phyloP scores from a whole-genome alignment of 2,329 filamentous ascomycete species.

The Scedosporium apiospermum region DNA sequence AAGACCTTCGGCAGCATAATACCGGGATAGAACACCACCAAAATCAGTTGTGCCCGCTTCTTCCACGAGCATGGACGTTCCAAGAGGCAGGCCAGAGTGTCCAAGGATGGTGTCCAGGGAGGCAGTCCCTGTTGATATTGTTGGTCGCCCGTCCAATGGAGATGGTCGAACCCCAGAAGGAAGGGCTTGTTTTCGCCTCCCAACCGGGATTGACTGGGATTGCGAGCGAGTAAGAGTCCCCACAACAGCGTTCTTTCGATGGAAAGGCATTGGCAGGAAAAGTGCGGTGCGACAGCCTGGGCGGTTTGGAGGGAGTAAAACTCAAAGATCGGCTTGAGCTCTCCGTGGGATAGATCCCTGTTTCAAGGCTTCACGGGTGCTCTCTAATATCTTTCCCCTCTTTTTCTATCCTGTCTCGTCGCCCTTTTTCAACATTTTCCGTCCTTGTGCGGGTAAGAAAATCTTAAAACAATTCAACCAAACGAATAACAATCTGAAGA shows the following conservation, averaged over 20 bases:
- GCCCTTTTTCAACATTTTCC: too few species aligned
- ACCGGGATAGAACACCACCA: conserved; percentile 70
- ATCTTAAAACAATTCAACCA: too few species aligned
- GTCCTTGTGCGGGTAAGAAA: too few species aligned
- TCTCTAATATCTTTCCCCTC: too few species aligned
- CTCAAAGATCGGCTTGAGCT: too few species aligned
- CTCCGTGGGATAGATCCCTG: too few species aligned
- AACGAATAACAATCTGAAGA: too few species aligned
- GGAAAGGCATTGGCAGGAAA: background rate
- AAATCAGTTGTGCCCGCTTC: conserved; percentile 94
- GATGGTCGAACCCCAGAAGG: conserved; percentile 63
- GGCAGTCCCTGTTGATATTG: conserved; percentile 82
- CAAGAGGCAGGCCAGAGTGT: conserved; percentile 75
- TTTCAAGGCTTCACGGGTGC: too few species aligned
- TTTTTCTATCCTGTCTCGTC: too few species aligned
- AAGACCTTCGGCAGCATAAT: conserved; percentile 88
- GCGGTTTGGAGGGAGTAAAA: background rate
- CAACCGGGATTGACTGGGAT: background rate
- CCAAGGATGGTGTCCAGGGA: conserved; percentile 80
- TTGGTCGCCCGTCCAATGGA: conserved; percentile 75
- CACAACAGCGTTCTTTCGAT: conserved; percentile 2
- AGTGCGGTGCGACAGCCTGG: too few species aligned
- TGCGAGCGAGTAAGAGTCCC: background rate
- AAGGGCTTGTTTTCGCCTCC: conserved; percentile 16
- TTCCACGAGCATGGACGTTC: conserved; percentile 70